Base-by-base conservation (phyloP, 192 early-diverging fungal species). In the Coemansia sp. region DNA sequence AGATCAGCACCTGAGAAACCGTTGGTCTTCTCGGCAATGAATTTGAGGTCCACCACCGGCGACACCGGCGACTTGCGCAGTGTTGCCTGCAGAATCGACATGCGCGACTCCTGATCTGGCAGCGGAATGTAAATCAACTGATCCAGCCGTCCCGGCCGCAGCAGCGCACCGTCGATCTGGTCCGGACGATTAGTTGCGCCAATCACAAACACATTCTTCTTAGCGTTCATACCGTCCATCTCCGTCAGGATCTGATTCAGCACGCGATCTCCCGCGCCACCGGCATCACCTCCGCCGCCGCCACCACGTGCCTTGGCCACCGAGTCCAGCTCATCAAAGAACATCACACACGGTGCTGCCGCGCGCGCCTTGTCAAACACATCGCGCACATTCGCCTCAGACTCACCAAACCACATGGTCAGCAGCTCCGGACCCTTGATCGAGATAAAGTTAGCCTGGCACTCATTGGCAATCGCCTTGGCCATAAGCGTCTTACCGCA, bases 351-450 rank as follows among this genome's bases (percentile, higher is more conserved):
- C 29, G 97, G 97, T 10, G 95, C 91, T 29, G 95, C 96, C 3
- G 95, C 93, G 62, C 96, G 90, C 15, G 95, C 97, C 86, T 97
- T 96, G 84, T 98, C 95, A 85, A 99, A 99, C 39, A 99, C 95
- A 78, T 98, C 94, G 57, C 97, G 94, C 43, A 98, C 97, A 69
- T 98, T 98, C 63, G 96, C 95, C 76, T 99, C 97, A 7, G 95
- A 97, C 79, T 99, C 97, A 81, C 97, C 97, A 71, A 99, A 97
- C 95, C 95, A 99, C 97, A 98, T 99, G 58, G 94, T 98, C 60
- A 99, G 87, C 57, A 99, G 84, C 81, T 99, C 97, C 27, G 97
- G 97, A 61, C 96, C 97, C 89, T 97, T 98, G 85, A 98, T 96
- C 11, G 92, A 94, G 67, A 98, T 98, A 74, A 98, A 98, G 85